Conservation (phyloP, 495 filamentous ascomycete species). For the Hypoxylon fragiforme region DNA sequence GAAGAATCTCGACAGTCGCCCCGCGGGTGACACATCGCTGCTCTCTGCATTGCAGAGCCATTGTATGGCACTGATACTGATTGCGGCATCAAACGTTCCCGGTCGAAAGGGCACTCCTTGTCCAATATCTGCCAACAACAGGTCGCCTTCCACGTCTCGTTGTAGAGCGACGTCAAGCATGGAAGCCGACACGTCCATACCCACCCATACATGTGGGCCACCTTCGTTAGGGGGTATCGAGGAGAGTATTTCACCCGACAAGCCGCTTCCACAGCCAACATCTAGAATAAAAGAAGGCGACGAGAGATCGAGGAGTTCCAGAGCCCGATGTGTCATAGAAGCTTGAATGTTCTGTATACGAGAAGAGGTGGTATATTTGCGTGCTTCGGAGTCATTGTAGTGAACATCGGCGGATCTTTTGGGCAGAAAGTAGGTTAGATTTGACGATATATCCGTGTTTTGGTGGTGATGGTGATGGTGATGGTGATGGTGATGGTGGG, state of each 20-base stretch:
- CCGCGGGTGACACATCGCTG: constrained; percentile 75
- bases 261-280: constrained; percentile 91
- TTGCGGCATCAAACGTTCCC: constrained; percentile 91
- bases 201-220: constrained; percentile 89
- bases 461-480: constrained; percentile 21
- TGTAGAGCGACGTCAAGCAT: constrained; percentile 94
- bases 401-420: constrained; percentile 92
- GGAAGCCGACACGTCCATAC: constrained; percentile 89
- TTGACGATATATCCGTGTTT: too few relatives aligned
- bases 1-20: constrained; percentile 82
- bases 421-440: constrained; percentile 20
- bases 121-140: constrained; percentile 89
- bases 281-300: constrained; percentile 87
- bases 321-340: constrained; percentile 88
- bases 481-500: constrained; percentile 19
- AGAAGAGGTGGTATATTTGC: constrained; percentile 96
- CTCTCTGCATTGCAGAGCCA: constrained; percentile 97
- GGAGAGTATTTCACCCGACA: constrained; percentile 91
- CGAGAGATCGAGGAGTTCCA: constrained; percentile 83
- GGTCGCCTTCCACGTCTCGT: constrained; percentile 87
- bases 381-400: constrained; percentile 93
- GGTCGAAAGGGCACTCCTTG: constrained; percentile 94
- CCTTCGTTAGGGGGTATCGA: constrained; percentile 64
- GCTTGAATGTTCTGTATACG: constrained; percentile 95
- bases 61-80: constrained; percentile 92